Evolutionary conservation across 495 filamentous ascomycete species (phyloP), one percentile per base, ranked within the genome.

Genomic region (Glutinoglossum americanum): DNA sequence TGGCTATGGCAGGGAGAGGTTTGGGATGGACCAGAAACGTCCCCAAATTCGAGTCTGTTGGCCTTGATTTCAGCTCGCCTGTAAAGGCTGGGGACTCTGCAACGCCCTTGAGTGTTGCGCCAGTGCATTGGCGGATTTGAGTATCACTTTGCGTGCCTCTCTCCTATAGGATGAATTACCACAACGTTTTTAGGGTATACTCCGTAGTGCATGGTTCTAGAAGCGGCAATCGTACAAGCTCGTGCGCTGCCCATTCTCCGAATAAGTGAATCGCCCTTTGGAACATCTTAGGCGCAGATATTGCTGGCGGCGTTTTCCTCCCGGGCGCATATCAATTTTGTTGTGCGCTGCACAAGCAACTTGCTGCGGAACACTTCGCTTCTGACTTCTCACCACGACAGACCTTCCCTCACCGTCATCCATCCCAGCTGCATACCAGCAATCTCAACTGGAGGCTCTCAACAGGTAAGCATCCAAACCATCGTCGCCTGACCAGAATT

Each of bases 1-100:
- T 65, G 63, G 63, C 58, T 56, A 32, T 53, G 41, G 54, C 51
- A 39, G 37, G 21, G 32, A 35, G 26, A 26, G 47, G 57, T 59
- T 54, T 54, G 26, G 33, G 54, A 59, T 51, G 47, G 26, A 10
- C 15, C 30, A 6, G 17, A 19, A 53, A 17, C 8, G 23, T 32
- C 28, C 23, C 4, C 25, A 15, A 53, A 53, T 28, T 28, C 49
- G 23, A 30, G 49, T 53, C 49, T 13, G 49, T 53, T 53, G 49
- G 49, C 49, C n/a, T 53, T 30, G 25, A 15, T 27, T 53, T 53
- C 49, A 53, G 15, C 49, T 4, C 21, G 23, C 30, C 15, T 30
- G 13, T 53, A 10, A 10, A 8, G 25, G 26, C 23, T 51, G 21
- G 21, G 6, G 2, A 8, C 8, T 1, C 17, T 23, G n/a, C 47